Conservation (phyloP, 768 basidiomycete genomes). For the Mycena polygramma region DNA sequence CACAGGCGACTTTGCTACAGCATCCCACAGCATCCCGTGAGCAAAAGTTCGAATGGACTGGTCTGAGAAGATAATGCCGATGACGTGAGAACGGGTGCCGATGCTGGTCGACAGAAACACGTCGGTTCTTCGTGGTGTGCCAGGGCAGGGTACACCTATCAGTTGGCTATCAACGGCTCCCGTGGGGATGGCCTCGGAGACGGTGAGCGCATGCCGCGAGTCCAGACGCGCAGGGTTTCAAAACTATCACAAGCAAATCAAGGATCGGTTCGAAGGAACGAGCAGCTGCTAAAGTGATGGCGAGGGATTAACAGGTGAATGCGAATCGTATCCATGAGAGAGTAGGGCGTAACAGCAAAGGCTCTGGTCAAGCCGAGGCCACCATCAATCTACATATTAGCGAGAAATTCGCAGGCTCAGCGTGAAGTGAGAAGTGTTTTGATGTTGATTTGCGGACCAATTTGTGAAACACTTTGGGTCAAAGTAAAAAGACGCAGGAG, state of each 20-base stretch:
- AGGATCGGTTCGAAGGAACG: background rate
- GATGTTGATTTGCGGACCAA: too few relatives aligned
- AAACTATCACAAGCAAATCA: background rate
- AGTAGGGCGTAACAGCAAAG: background rate
- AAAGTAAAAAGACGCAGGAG: too few relatives aligned
- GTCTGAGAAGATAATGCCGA: conserved; percentile 21
- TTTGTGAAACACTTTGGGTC: too few relatives aligned
- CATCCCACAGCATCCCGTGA: conserved; percentile 4
- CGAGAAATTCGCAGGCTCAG: too few relatives aligned
- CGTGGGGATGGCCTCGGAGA: too few relatives aligned
- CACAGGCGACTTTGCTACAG: background rate
- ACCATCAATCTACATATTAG: background rate
- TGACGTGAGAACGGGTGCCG: conserved; percentile 8
- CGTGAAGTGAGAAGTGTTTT: too few relatives aligned
- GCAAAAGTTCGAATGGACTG: background rate
- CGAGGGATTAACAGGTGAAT: background rate
- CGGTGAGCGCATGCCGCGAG: background rate
- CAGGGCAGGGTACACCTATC: too few relatives aligned
- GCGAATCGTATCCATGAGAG: background rate
- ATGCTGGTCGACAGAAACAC: background rate
- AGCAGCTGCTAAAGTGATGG: background rate
- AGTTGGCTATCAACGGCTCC: too few relatives aligned
- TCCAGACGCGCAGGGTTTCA: background rate
- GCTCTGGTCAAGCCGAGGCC: background rate
- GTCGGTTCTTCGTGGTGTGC: too few relatives aligned